Base-by-base conservation (phyloP, 805 yeast genomes). In the Candida krabiensis region DNA sequence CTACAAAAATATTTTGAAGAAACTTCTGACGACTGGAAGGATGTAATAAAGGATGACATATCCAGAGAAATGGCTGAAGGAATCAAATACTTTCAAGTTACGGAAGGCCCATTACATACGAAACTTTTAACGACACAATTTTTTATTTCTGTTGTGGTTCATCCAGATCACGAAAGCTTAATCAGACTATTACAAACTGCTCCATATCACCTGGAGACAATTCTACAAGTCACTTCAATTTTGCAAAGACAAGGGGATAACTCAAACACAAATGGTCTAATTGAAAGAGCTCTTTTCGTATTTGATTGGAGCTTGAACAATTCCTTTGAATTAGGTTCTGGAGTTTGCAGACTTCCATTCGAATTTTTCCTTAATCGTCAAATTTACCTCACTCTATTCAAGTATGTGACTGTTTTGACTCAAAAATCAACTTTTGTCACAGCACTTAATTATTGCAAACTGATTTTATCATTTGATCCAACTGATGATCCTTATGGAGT, bases 401-500 rank as follows among this genome's bases (percentile, higher is more conserved):
- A 90, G 47, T 80, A 84, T 53, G 77, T 88, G 40, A 70, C 74
- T 9, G 77, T 77, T 2, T 64, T 89, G 28, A 84, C 88, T 2
- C 88, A 84, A 50, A 75, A 86, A 52, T 86, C 95, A 4, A 85
- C 91, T 2, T 79, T 75, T 53, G 73, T 64, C 41, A 88, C 96
- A 0, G 95, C 96, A 0, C 71, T 86, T 29, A 77, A 79, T 28
- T 88, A 82, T 66, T 76, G 85, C 50, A 87, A 86, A 56, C 67
- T 82, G 5, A 65, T 88, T 33, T 66, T 85, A 45, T 76, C 89
- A 2, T 63, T 89, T 21, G 61, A 60, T 27, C 96, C 95, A 1
- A 71, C 79, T 2, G 86, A 83, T 40, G 96, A 89, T 64, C 96
- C 96, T 2, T 66, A 82, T 36, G 96, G 96, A 16, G 88, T 83